Evolutionary conservation across 1,284 basidiomycete genomes (phyloP).

Genomic region (Cryptococcus sp.): DNA sequence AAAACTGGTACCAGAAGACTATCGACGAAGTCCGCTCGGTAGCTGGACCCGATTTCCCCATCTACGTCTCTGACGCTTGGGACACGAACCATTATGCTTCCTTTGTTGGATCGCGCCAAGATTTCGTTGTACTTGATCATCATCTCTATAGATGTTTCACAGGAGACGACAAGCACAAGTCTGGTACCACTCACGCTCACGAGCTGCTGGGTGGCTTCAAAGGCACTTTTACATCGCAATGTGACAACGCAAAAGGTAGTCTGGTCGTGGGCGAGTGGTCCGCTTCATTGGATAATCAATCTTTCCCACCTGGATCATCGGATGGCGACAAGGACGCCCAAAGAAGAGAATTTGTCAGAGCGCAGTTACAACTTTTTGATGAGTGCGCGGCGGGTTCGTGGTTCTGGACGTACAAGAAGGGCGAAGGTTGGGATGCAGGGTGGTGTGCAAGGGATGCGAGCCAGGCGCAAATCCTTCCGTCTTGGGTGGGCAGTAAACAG

Average conservation of each 20-base stretch:
- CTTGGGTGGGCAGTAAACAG: conserved; percentile 52
- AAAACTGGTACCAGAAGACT: conserved; percentile 66
- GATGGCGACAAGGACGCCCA: conserved; percentile 57
- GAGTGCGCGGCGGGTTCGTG: conserved; percentile 71
- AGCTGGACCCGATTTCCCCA: conserved; percentile 60
- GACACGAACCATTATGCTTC: conserved; percentile 66
- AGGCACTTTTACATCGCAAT: conserved; percentile 23
- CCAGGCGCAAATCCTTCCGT: conserved; percentile 64
- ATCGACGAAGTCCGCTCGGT: conserved; percentile 62
- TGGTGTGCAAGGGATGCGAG: conserved; percentile 76
- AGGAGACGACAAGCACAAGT: conserved; percentile 60
- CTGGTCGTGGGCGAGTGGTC: conserved; percentile 84
- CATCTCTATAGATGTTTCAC: conserved; percentile 75
- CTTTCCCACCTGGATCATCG: conserved; percentile 57
- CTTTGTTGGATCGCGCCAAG: conserved; percentile 55
- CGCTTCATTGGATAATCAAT: conserved; percentile 70
- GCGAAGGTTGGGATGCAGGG: conserved; percentile 66
- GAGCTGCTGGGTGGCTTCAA: conserved; percentile 32
- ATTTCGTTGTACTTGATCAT: conserved; percentile 71
- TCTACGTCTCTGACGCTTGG: conserved; percentile 81
- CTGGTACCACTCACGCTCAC: conserved; percentile 63
- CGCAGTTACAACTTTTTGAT: conserved; percentile 72
- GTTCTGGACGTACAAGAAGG: conserved; percentile 88
- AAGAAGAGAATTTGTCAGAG: conserved; percentile 61
- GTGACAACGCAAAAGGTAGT: conserved; percentile 57